Percentiles rank a stretch among this genome's conserved stretches.
These are phyloP conservation scores for Eucalyptus erythrocorys DNA, from an alignment of 345 rosid species.

Conservation along the genomic window DNA sequence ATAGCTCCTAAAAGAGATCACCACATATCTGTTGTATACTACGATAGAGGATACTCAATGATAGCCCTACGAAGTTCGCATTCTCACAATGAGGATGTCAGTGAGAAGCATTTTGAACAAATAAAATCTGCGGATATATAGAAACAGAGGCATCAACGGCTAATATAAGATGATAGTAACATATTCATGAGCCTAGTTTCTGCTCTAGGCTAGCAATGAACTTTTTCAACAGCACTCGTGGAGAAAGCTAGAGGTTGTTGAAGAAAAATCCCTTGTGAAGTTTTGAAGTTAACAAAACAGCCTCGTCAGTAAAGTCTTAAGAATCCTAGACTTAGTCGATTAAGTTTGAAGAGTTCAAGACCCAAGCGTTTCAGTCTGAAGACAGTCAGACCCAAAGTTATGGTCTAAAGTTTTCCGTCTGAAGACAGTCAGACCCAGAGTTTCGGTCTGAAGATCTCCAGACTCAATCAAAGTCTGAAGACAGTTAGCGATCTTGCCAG, in stretches of 20 bases:
- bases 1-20: background rate
- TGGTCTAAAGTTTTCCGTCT: no score
- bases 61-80: background rate
- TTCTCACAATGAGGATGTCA: background rate
- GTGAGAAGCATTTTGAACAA: background rate
- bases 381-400: no score
- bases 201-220: background rate
- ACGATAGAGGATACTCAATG: background rate
- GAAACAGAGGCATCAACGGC: background rate
- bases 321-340: no score
- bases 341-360: no score
- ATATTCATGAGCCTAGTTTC: background rate
- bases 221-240: background rate
- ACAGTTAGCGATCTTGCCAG: no score
- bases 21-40: background rate
- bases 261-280: no score
- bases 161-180: background rate
- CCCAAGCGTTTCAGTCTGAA: no score
- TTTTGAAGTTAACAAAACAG: no score
- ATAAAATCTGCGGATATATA: background rate
- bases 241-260: background rate
- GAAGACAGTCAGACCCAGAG: no score
- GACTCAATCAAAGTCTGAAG: no score
- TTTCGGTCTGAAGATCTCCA: no score
- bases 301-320: no score